Conservation (phyloP, 495 filamentous ascomycete genomes). For the Penicillium antarcticum region DNA sequence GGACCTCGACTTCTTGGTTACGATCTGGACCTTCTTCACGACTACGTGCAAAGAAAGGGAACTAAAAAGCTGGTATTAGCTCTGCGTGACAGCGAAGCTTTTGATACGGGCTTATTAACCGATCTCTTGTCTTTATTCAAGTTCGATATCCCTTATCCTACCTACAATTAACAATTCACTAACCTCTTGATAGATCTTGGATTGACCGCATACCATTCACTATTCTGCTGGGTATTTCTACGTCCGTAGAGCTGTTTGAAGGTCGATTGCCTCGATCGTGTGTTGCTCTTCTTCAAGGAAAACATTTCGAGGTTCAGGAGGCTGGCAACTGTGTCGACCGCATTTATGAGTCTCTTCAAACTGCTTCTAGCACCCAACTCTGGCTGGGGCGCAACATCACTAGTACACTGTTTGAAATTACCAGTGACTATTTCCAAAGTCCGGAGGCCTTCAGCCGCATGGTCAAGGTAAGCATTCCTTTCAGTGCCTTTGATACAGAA, state of each 20-base stretch:
- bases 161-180: conserved; percentile 6
- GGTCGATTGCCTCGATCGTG: conserved; percentile 74
- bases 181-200: conserved; percentile 64
- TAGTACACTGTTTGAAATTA: conserved; percentile 65
- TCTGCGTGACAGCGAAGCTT: conserved; percentile 90
- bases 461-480: conserved; percentile 61
- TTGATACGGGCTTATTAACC: conserved; percentile 72
- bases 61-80: conserved; percentile 67
- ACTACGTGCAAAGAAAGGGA: conserved; percentile 54
- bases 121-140: conserved; percentile 77
- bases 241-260: conserved; percentile 86
- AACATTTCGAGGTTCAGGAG: conserved; percentile 80
- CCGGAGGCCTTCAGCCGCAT: conserved; percentile 76
- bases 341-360: conserved; percentile 69
- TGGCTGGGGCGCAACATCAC: conserved; percentile 68
- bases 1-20: conserved; percentile 80
- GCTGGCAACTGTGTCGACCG: conserved; percentile 71
- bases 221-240: conserved; percentile 83
- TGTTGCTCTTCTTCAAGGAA: conserved; percentile 66
- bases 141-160: conserved; percentile 38
- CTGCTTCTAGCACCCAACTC: conserved; percentile 49
- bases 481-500: not conserved
- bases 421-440: conserved; percentile 81
- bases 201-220: conserved; percentile 85
- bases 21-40: conserved; percentile 78